Base-by-base conservation (phyloP, 129 eudicot species). In the Flaveria linearis region DNA sequence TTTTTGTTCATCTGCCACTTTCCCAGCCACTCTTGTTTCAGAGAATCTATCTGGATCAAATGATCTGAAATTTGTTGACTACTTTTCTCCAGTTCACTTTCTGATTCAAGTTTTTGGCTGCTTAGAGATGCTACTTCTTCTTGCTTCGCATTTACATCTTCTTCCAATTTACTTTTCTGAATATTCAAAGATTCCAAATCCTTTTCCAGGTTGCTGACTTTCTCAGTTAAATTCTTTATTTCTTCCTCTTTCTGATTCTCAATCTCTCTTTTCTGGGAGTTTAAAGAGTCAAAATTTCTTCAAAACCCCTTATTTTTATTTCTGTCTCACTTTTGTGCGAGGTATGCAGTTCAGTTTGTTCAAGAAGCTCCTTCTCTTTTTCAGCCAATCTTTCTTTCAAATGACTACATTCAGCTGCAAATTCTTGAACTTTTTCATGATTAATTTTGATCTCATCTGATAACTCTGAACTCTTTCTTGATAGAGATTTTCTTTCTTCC, bases 171-270 rank as follows among this genome's bases (percentile, higher is more conserved):
- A 15, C 84, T 51, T 68, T 87, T 89, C 56, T 85, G 82, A 68
- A 41, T 46, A 53, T 68, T 70, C 66, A 85, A 33, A 2, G 87
- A 85, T 50, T 86, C 86, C 69, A 84, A 63, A 67, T 87, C 87
- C 30, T 53, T 74, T 20, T 83, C 86, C 82, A 86, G 28, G 22
- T 73, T 81, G 82, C 78, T 76, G 50, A 82, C 73, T 70, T 85
- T 82, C 47, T 50, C 87, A 28, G 73, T 84, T 78, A 92, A 72
- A 74, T 69, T 80, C 76, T 84, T 80, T 39, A 85, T 76, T 46
- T 82, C 84, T 36, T 83, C 92, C 20, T 88, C 88, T 79, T 86
- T 90, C 84, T 88, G 90, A 67, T 73, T 87, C 80, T 90, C 92
- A 15, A 83, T 64, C 71, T 89, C 92, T 52, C 71, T 84, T 80